Conservation (phyloP, 139 green algal species). For the Haematococcus sp. region DNA sequence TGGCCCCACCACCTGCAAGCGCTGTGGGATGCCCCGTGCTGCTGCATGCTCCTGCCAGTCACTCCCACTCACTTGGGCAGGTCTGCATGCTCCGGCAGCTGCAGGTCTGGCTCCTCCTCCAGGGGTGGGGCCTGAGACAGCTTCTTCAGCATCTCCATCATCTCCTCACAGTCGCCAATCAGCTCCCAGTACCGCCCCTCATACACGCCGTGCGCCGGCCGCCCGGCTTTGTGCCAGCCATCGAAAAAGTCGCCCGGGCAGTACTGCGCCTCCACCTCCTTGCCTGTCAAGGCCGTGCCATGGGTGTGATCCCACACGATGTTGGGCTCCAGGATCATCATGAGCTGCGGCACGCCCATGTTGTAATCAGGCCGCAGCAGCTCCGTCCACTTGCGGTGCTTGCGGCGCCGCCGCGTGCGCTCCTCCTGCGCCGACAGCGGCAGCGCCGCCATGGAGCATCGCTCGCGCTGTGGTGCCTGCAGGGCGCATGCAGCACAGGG, state of each 20-base stretch:
- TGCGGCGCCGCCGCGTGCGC: constrained; percentile 1
- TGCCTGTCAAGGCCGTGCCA: constrained; percentile 5
- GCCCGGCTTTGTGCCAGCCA: constrained; percentile 38
- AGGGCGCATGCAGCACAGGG: neutral
- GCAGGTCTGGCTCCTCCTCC: constrained; percentile 46
- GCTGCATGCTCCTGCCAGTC: too few species aligned
- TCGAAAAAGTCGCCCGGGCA: constrained; percentile 49
- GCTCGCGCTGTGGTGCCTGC: constrained; percentile 51
- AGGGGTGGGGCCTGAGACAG: constrained; percentile 43
- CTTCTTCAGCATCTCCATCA: constrained; percentile 47
- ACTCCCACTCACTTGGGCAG: constrained; percentile 22
- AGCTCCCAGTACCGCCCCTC: constrained; percentile 74
- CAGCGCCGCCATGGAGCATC: constrained; percentile 28
- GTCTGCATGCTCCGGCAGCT: constrained; percentile 39
- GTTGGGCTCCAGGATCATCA: constrained; percentile 67
- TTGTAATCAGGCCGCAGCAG: constrained; percentile 44
- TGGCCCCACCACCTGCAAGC: too few species aligned
- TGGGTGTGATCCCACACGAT: constrained; percentile 58
- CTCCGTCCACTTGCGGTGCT: constrained; percentile 31
- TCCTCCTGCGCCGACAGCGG: constrained; percentile 4
- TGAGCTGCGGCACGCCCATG: constrained; percentile 58
- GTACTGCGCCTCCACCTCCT: constrained; percentile 43
- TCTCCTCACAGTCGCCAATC: constrained; percentile 46
- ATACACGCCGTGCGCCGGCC: constrained; percentile 54
- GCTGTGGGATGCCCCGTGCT: too few species aligned